These are phyloP conservation scores for Raphanus hybrid DNA, from an alignment of 441 rosid species.

Conservation along the genomic window DNA sequence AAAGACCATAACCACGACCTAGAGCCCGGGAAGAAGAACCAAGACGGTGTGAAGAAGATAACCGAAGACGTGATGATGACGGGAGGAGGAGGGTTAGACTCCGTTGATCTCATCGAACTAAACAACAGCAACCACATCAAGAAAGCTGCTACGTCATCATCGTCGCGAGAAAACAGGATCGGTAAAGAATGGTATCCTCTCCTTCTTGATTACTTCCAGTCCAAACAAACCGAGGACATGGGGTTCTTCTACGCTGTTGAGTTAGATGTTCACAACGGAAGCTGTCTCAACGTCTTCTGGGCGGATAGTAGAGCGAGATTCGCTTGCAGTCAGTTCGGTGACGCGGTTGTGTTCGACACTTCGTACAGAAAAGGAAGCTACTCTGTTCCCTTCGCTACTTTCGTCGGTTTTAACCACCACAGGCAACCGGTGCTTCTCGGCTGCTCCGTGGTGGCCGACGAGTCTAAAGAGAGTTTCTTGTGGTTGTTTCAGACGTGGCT, in stretches of 20 bases:
- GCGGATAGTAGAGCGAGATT: slow-evolving; percentile 85
- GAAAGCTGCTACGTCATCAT: slow-evolving; percentile 17
- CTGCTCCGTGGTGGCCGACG: slow-evolving; percentile 68
- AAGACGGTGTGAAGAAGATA: slow-evolving; percentile 54
- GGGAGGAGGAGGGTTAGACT: slow-evolving; percentile 51
- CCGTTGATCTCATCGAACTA: slow-evolving; percentile 48
- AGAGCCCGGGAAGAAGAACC: slow-evolving; percentile 47
- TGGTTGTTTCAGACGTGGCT: slow-evolving; percentile 88
- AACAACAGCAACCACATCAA: slow-evolving; percentile 37
- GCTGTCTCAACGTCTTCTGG: slow-evolving; percentile 72
- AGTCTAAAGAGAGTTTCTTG: slow-evolving; percentile 62
- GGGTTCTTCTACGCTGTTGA: slow-evolving; percentile 73
- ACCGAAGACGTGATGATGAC: slow-evolving; percentile 47
- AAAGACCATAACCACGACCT: slow-evolving; percentile 79
- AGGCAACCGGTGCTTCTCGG: slow-evolving; percentile 82
- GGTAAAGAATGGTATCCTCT: slow-evolving; percentile 71
- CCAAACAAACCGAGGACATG: slow-evolving; percentile 71
- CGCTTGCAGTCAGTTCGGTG: slow-evolving; percentile 81
- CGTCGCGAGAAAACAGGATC: slow-evolving; percentile 51
- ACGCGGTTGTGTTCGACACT: slow-evolving; percentile 68
- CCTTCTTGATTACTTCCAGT: slow-evolving; percentile 72
- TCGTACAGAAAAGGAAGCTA: slow-evolving; percentile 62
- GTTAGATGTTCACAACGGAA: slow-evolving; percentile 52
- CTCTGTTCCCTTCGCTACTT: slow-evolving; percentile 74
- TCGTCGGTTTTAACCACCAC: slow-evolving; percentile 82